A percentile compares a stretch with the other conserved stretches of the same genome.
phyloP scores from a whole-genome alignment of 208 protist genomes.

The Acanthamoeba lenticulata region DNA sequence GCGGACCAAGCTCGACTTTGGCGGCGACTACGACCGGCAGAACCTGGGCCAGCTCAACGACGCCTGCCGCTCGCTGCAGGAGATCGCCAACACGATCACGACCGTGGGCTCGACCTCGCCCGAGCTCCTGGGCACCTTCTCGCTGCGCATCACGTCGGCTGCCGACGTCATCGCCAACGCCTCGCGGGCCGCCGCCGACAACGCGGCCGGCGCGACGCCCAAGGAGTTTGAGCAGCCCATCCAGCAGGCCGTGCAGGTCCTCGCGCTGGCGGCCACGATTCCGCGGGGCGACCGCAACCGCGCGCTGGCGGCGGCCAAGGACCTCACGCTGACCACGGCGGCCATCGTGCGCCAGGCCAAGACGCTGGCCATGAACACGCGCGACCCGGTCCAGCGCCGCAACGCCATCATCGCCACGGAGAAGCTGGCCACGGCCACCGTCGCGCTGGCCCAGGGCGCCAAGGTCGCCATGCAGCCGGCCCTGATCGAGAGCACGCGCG shows the following conservation, averaged over 20 bases:
- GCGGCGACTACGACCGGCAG: conserved; percentile 20
- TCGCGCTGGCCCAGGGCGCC: conserved; percentile 25
- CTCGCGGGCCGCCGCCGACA: conserved; percentile 10
- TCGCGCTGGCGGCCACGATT: neutral
- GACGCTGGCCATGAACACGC: neutral
- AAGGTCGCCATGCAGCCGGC: conserved; percentile 46
- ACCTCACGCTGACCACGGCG: neutral
- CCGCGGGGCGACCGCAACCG: conserved; percentile 29
- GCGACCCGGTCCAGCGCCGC: conserved; percentile 18
- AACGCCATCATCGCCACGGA: conserved; percentile 61
- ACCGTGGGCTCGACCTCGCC: conserved; percentile 3
- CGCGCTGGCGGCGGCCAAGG: neutral
- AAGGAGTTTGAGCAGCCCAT: neutral
- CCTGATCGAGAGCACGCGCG: conserved; percentile 6
- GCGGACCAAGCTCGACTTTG: conserved; percentile 47
- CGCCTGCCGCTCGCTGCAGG: conserved; percentile 18
- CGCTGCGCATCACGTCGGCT: neutral
- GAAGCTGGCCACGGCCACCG: conserved; percentile 52
- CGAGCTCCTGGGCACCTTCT: conserved; percentile 47
- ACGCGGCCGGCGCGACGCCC: neutral
- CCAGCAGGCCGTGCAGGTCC: neutral
- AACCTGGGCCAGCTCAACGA: neutral
- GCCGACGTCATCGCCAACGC: conserved; percentile 12
- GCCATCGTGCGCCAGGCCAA: conserved; percentile 42
- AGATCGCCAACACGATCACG: conserved; percentile 47